Evolutionary conservation across 805 yeast species (phyloP), one percentile per base, ranked within the genome.

Genomic region (Sugiyamaella lignohabitans): DNA sequence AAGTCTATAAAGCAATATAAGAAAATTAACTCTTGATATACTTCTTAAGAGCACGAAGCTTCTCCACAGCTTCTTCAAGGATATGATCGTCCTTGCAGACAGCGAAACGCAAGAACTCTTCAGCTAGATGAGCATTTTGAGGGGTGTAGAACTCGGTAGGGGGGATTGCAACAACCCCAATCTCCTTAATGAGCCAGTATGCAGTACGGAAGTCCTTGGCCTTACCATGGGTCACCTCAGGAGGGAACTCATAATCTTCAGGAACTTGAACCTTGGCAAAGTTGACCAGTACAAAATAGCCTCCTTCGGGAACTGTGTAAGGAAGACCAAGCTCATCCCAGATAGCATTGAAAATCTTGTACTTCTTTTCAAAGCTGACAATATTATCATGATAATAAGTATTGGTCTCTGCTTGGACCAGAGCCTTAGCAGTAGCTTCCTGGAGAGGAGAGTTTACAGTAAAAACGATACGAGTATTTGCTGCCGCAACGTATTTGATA

Each of bases 91-190:
- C 96, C 69, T 93, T 93, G 73, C 98, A 93, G 17, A 93, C 94
- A 14, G 98, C 98, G 64, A 93, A 89, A 61, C 98, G 80, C 51
- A 93, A 70, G 61, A 87, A 78, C 57, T 86, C 82, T 61, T 89
- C 95, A 47, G 91, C 88, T 16, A 82, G 79, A 47, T 76, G 71
- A 27, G 84, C 88, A 54, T 84, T 80, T 50, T 77, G 80, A 6
- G 79, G 76, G 38, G 80, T 75, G 59, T 86, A 79, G 60, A 93
- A 93, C 66, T 91, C 98, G n/a, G 96, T 84, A 23, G 98, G 98
- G 8, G 98, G 98, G 53, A 93, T 93, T 3, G 95, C 84, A 18
- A 93, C 98, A 36, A 93, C 94, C 8, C 98, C 98, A 48, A 91
- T 64, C 62, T 88, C 95, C 61, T 79, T 82, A 59, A 88, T 87